Percentiles rank a stretch among this genome's conserved stretches.
Evolutionary conservation across 371 early-diverging fungal genomes (phyloP).

Genomic region (Capillidium rhysosporum): DNA sequence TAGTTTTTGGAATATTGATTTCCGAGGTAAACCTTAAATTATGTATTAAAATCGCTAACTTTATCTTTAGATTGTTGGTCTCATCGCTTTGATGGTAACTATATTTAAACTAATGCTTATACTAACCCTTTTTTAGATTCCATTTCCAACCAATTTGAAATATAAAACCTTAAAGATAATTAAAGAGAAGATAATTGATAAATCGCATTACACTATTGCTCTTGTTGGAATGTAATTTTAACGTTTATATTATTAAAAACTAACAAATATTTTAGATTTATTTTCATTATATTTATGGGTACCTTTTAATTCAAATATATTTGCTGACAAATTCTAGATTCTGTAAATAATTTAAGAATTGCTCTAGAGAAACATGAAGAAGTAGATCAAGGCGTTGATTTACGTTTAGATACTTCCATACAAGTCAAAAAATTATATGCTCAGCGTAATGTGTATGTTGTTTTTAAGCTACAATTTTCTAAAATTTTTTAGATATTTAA

Average conservation of each 20-base stretch:
- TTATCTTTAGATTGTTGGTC: background rate
- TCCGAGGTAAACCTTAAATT: background rate
- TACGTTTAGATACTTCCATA: background rate
- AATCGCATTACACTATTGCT: background rate
- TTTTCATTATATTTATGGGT: background rate
- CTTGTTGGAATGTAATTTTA: background rate
- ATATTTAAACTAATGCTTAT: background rate
- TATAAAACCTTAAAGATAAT: background rate
- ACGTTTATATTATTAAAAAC: background rate
- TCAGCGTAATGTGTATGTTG: background rate
- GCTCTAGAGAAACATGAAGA: background rate
- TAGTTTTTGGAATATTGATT: background rate
- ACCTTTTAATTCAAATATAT: background rate
- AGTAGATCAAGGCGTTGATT: background rate
- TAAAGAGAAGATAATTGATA: background rate
- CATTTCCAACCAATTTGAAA: background rate
- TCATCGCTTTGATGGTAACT: background rate
- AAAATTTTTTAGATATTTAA: background rate
- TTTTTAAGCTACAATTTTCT: background rate
- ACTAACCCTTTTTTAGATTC: background rate
- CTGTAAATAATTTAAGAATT: background rate
- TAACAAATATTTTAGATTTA: background rate
- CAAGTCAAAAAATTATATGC: background rate
- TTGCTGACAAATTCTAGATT: background rate
- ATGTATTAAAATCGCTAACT: background rate